Evolutionary conservation across 2,329 filamentous ascomycete genomes (phyloP), one percentile per base, ranked within the genome.

Genomic region (Penicillium psychrosexuale): DNA sequence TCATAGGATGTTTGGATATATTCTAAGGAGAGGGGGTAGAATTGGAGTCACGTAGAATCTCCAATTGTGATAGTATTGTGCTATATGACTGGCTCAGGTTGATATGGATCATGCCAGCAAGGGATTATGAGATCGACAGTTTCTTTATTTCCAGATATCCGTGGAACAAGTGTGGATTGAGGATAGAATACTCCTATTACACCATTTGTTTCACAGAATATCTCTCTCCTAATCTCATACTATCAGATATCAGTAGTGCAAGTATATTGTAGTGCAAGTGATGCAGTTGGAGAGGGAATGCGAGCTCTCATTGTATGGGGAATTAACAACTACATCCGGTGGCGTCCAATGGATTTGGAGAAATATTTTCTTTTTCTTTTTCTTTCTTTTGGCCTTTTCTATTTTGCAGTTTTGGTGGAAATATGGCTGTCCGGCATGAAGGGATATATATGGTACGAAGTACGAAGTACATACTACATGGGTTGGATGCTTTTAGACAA

Each of bases 221-320:
- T 24, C 3, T 24, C 22, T 24, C 22, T 24, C 22, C 22, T 24
- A 24, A 24, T 24, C 3, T 24, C 3, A n/a, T 27, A 9, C n/a
- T 36, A 31, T 48, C 28, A 17, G 22, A 24, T 24, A 24, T 24
- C 22, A 19, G 19, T 19, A 24, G 22, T 24, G 22, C 19, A 40
- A n/a, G 24, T 34, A n/a, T n/a, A n/a, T n/a, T n/a, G 19, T 19
- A 24, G 22, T 24, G 22, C 19, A 40, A n/a, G 24, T 34, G 36
- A 19, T 52, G 28, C 36, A 42, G 11, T 22, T 48, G 34, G 37
- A 27, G 37, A 48, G 34, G 24, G 17, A 40, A 31, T 27, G 11
- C 34, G 31, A 43, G 22, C 36, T 45, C 30, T 44, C 30, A 44
- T 31, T 33, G 19, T 42, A 34, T 53, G 51, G 51, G 51, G 51